phyloP scores from a whole-genome alignment of 495 filamentous ascomycete genomes.

The Neurospora terricola region DNA sequence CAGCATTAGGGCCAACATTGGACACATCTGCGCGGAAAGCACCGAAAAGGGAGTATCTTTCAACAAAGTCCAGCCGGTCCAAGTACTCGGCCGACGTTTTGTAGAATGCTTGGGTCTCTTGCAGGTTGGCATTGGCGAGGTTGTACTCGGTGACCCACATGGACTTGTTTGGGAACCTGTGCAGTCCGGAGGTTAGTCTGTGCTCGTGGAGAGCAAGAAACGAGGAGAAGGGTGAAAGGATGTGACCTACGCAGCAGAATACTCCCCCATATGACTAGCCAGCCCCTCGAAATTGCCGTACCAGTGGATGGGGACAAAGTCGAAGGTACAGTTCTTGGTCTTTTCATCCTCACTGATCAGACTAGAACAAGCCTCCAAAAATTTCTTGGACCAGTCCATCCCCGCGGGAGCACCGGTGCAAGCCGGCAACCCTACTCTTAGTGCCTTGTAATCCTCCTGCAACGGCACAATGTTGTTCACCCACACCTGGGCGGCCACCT shows the following conservation, averaged over 20 bases:
- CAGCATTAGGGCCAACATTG: slow-evolving; percentile 59
- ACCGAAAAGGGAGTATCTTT: slow-evolving; percentile 64
- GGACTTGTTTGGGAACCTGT: slow-evolving; percentile 45
- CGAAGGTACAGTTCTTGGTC: slow-evolving; percentile 47
- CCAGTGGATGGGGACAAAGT: slow-evolving; percentile 70
- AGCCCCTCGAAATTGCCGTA: slow-evolving; percentile 68
- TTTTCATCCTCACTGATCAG: slow-evolving; percentile 25
- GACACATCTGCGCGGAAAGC: slow-evolving; percentile 54
- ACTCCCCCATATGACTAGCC: slow-evolving; percentile 57
- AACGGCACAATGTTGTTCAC: slow-evolving; percentile 57
- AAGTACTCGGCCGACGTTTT: slow-evolving; percentile 54
- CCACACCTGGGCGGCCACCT: slow-evolving; percentile 54
- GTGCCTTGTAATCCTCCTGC: slow-evolving; percentile 30
- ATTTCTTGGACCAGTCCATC: slow-evolving; percentile 52
- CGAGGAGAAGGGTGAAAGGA: background rate
- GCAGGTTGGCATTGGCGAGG: slow-evolving; percentile 36
- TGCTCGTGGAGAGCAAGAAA: background rate
- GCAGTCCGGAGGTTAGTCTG: background rate
- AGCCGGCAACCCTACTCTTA: slow-evolving; percentile 50
- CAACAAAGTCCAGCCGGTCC: slow-evolving; percentile 50
- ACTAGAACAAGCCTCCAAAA: slow-evolving; percentile 43
- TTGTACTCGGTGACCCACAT: slow-evolving; percentile 73
- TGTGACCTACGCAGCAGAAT: slow-evolving; percentile 35
- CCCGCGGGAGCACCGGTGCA: slow-evolving; percentile 47
- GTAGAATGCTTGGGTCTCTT: slow-evolving; percentile 51